Conservation (phyloP, 768 basidiomycete species). For the Auriculariales sp. region DNA sequence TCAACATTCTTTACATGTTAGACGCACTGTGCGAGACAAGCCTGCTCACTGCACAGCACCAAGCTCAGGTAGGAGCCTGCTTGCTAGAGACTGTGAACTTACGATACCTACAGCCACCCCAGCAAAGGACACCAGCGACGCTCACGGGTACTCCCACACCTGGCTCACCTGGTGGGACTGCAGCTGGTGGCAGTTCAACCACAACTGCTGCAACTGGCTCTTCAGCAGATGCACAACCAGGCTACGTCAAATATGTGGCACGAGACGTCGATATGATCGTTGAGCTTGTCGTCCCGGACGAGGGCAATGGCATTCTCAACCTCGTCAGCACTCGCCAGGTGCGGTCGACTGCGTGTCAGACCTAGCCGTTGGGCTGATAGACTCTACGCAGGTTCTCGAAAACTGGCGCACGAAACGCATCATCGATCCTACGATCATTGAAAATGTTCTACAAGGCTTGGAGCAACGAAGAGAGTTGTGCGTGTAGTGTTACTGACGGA, state of each 20-base stretch:
- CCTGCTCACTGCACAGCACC: constrained; percentile 48
- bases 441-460: constrained; percentile 47
- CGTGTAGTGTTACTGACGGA: background rate
- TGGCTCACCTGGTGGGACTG: too few species aligned
- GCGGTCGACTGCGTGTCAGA: constrained; percentile 7
- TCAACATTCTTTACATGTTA: constrained; percentile 85
- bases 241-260: constrained; percentile 65
- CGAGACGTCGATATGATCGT: constrained; percentile 71
- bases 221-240: too few species aligned
- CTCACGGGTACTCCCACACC: too few species aligned
- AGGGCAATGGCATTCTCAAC: constrained; percentile 78
- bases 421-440: constrained; percentile 63
- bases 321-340: constrained; percentile 81
- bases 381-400: constrained; percentile 60
- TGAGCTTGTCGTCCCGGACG: constrained; percentile 74
- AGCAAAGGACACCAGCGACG: too few species aligned
- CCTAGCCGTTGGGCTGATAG: background rate
- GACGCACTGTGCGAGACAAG: constrained; percentile 77
- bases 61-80: too few species aligned
- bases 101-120: too few species aligned
- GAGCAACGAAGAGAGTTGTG: constrained; percentile 26
- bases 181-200: too few species aligned
- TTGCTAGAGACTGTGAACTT: too few species aligned
- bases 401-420: constrained; percentile 80
- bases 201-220: too few species aligned